These are phyloP conservation scores for Auricularia sp. DNA, from an alignment of 768 basidiomycete genomes.

Conservation along the genomic window DNA sequence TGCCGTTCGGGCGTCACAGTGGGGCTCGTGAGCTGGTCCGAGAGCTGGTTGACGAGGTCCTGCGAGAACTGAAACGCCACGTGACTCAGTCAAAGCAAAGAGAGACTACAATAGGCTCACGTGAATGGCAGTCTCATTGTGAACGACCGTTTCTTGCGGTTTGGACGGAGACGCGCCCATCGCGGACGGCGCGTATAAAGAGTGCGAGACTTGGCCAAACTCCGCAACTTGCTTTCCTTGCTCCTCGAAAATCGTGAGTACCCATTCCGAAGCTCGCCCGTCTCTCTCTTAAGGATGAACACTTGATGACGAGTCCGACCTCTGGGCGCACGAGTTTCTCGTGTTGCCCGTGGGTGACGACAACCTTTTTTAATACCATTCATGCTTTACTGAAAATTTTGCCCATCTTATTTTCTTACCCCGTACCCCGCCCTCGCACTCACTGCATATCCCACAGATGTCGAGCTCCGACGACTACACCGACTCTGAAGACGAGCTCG, in stretches of 20 bases:
- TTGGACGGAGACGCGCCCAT: constrained; percentile 72
- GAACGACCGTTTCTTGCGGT: constrained; percentile 47
- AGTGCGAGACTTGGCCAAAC: background rate
- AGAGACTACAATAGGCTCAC: constrained; percentile 8
- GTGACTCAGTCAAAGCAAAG: constrained; percentile 2
- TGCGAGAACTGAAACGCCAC: constrained; percentile 55
- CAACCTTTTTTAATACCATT: constrained; percentile 64
- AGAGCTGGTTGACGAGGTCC: constrained; percentile 70
- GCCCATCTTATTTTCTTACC: constrained; percentile 9
- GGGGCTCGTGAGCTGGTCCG: constrained; percentile 50
- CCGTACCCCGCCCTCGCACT: constrained; percentile 5
- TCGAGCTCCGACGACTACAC: constrained; percentile 59
- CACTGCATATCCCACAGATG: constrained; percentile 25
- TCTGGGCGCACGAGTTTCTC: constrained; percentile 45
- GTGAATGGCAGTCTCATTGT: constrained; percentile 43
- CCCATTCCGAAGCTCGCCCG: constrained; percentile 1
- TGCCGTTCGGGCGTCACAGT: constrained; percentile 60
- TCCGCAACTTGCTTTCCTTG: background rate
- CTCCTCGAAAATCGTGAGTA: background rate
- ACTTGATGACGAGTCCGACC: constrained; percentile 79
- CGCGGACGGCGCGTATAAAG: background rate
- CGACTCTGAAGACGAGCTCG: constrained; percentile 56
- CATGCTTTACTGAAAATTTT: constrained; percentile 75
- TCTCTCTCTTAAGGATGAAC: constrained; percentile 32
- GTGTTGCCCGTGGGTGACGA: constrained; percentile 50